Evolutionary conservation across 2,329 filamentous ascomycete species (phyloP), one percentile per base, ranked within the genome.

Genomic region (Pochonia chlamydosporia): DNA sequence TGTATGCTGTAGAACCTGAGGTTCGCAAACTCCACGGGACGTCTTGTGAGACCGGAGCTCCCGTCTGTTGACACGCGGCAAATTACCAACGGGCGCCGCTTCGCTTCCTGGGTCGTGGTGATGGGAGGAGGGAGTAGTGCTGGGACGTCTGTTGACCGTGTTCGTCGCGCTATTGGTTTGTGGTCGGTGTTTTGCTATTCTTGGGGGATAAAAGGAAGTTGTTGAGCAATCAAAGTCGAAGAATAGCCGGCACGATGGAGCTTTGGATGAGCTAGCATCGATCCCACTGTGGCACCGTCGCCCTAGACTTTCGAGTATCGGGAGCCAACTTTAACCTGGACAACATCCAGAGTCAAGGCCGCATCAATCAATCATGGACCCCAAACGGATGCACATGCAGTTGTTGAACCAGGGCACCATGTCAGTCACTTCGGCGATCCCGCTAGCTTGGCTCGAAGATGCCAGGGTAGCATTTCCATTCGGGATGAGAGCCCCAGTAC

Each of bases 371-470:
- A 31, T 46, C 24, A 33, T n/a, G 25, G 36, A 10, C 23, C n/a
- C 14, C 8, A 23, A 28, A 31, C 33, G 23, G 26, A 44, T 41
- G 47, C 25, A 40, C 42, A 42, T 45, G 43, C 42, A 31, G 13
- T 26, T 35, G 24, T 37, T 39, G 18, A 42, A 39, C 37, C 39
- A 35, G 47, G 47, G 43, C 14, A 18, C 18, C 43, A 45, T 49
- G 30, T 49, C 36, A 13, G 28, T 18, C 23, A 26, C 37, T 39
- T 49, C 47, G 47, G 47, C 47, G 37, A 49, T 46, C 8, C 47
- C 47, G 47, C 30, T 33, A 18, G 13, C 14, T 39, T 21, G 35
- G 20, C 13, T 8, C 5, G 18, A 39, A 14, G 20, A 10, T 10
- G 35, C 20, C 13, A 10, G 35, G 20, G 35, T 39, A 20, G 35